Percentiles rank a stretch among this genome's conserved stretches.
These are phyloP conservation scores for Geranium brycei DNA, from an alignment of 345 rosid genomes.

Conservation along the genomic window DNA sequence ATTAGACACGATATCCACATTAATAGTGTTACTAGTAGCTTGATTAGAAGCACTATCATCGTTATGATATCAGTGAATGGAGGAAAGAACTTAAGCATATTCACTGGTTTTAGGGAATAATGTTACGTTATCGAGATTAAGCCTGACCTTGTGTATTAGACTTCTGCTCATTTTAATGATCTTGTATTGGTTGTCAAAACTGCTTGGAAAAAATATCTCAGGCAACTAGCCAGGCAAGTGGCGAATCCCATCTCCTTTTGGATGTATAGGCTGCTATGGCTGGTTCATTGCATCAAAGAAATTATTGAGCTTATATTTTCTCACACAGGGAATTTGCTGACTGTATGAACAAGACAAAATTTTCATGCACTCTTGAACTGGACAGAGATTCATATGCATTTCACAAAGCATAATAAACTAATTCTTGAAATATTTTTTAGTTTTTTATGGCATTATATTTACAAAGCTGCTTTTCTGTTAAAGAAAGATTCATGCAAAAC, in stretches of 20 bases:
- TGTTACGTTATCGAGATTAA: not conserved
- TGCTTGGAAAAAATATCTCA: constrained; percentile 10
- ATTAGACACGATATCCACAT: not conserved
- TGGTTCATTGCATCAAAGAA: constrained; percentile 10
- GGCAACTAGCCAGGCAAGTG: constrained; percentile 2
- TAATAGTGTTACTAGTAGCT: not conserved
- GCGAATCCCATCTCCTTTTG: not conserved
- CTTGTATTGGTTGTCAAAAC: not conserved
- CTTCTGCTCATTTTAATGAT: not conserved
- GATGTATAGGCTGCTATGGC: not conserved
- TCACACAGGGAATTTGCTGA: constrained; percentile 3
- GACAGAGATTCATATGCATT: not conserved
- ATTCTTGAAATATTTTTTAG: not conserved
- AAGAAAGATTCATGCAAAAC: not conserved
- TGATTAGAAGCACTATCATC: not conserved
- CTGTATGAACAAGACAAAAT: constrained; percentile 16
- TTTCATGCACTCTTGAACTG: constrained; percentile 8
- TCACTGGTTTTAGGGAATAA: not conserved
- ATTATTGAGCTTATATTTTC: not conserved
- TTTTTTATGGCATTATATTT: not conserved
- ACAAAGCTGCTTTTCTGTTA: not conserved
- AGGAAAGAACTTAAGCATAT: not conserved
- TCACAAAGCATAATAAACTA: not conserved
- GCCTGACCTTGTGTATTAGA: not conserved
- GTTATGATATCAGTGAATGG: not conserved